Percentiles rank a stretch among this genome's conserved stretches.
Conservation (phyloP, 805 yeast species). For the Candida coquimbonensis region DNA sequence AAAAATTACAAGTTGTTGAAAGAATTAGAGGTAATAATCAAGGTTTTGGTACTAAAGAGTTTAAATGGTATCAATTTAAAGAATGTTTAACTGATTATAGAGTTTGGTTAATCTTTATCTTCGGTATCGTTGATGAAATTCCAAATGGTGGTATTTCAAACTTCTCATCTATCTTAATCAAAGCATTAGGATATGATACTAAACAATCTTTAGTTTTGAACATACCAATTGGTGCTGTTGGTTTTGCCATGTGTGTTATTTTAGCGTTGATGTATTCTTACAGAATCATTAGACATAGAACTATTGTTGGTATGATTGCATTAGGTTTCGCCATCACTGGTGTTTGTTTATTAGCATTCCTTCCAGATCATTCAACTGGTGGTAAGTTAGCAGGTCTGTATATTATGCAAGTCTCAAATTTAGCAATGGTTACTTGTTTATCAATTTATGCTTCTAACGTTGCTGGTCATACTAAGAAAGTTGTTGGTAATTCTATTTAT, state of each 20-base stretch:
- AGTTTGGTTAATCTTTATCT: conserved; percentile 32
- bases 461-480: conserved; percentile 40
- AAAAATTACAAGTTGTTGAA: conserved; percentile 34
- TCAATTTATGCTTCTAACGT: conserved; percentile 4
- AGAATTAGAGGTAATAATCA: conserved; percentile 37
- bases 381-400: conserved; percentile 1
- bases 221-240: conserved; percentile 4
- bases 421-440: neutral
- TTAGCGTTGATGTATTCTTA: neutral
- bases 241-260: neutral
- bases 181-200: neutral
- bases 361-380: neutral
- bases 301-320: neutral
- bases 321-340: neutral
- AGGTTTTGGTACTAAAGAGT: conserved; percentile 34
- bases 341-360: neutral
- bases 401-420: neutral
- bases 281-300: neutral
- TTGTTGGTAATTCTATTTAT: conserved; percentile 36
- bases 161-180: conserved; percentile 35
- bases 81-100: conserved; percentile 13
- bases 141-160: conserved; percentile 43
- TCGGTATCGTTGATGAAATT: conserved; percentile 25
- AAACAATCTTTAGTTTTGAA: neutral
- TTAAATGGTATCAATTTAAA: conserved; percentile 29